These are phyloP conservation scores for Brassica incana DNA, from an alignment of 345 rosid genomes.

Conservation along the genomic window DNA sequence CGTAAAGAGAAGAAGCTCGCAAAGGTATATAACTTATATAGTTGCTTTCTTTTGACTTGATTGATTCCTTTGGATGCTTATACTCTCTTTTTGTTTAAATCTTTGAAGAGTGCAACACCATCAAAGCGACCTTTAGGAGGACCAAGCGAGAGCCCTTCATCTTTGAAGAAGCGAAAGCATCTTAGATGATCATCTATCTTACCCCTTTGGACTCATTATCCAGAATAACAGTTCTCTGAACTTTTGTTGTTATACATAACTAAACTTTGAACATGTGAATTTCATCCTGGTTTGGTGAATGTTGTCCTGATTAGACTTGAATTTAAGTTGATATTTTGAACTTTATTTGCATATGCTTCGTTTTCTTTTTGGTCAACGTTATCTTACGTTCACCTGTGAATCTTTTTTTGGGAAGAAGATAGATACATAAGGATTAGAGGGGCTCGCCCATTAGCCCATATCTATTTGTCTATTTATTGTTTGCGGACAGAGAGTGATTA, in stretches of 20 bases:
- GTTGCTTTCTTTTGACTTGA: constrained; percentile 5
- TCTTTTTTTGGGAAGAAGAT: no score
- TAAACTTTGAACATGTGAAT: not conserved
- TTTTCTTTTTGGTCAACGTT: not conserved
- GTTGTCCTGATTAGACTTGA: constrained; percentile 6
- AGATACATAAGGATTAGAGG: no score
- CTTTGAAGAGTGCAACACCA: constrained; percentile 54
- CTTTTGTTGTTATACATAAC: constrained; percentile 2
- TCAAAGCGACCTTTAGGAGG: constrained; percentile 70
- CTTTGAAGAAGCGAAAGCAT: constrained; percentile 74
- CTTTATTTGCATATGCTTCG: not conserved
- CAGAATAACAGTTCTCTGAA: not conserved
- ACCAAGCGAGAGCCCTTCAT: constrained; percentile 73
- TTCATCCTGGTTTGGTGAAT: constrained; percentile 11
- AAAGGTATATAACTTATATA: constrained; percentile 50
- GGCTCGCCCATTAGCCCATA: no score
- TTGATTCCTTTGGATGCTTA: constrained; percentile 1
- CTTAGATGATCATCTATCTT: constrained; percentile 54
- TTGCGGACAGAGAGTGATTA: no score
- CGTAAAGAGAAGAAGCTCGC: constrained; percentile 98
- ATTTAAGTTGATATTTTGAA: not conserved
- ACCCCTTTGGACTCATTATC: constrained; percentile 14
- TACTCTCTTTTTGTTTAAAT: not conserved
- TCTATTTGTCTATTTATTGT: no score
- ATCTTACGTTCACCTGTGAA: not conserved